Evolutionary conservation across 2,329 filamentous ascomycete species (phyloP), one percentile per base, ranked within the genome.

Genomic region (Venturia pyrina): DNA sequence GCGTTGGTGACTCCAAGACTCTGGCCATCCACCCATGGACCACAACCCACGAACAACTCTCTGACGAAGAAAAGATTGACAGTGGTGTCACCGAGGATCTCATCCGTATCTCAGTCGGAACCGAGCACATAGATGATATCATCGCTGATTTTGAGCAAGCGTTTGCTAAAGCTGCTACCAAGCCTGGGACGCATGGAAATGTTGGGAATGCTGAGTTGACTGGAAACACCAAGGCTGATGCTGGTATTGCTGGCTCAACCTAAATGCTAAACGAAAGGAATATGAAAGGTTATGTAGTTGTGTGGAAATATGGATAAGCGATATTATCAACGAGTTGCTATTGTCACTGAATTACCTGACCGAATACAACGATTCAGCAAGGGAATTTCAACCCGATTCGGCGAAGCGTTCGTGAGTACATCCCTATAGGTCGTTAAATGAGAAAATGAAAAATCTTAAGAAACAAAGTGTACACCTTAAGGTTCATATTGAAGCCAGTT

Each of bases 51-150:
- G 90, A 96, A 81, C 93, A 98, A 80, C 83, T 98, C 66, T 87
- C 82, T 32, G 89, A 93, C 40, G 84, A 92, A 74, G 93, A 97
- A 82, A 91, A 87, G 78, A 75, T 83, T 63, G 87, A 80, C 74
- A 93, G 90, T 28, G 93, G 93, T 71, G 91, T 95, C 13, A 95
- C 91, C 19, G 87, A 91, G 83, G 93, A 96, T 73, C 86, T 93
- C 48, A 96, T 98, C 77, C 90, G 93, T 69, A 95, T 98, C 73
- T 97, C 93, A 0, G 93, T 97, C 67, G 93, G 93, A 64, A 96
- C 89, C 0, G 93, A 98, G 80, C 92, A 97, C 76, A 96, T 98
- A 75, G 93, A 96, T 79, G 93, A 98, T 74, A 97, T 98, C 72
- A 95, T 96, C 73, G 89, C 87, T 71, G 93, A 98, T 78, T 97